These are phyloP conservation scores for Penicillium vulpinum DNA, from an alignment of 2,329 filamentous ascomycete genomes.

Conservation along the genomic window DNA sequence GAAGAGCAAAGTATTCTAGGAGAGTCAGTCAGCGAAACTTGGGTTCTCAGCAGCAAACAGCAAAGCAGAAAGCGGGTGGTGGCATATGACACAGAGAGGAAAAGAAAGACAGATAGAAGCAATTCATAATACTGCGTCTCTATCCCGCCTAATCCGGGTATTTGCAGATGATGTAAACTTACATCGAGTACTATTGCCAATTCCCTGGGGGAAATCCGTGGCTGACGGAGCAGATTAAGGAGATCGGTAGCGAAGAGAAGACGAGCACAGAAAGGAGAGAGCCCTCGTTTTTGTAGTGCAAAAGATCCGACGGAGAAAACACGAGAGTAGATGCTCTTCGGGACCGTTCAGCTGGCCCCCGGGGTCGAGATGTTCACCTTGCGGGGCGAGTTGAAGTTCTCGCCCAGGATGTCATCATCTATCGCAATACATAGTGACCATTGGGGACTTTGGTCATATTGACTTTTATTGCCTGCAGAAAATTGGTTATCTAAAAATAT, in stretches of 20 bases:
- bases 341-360: background rate
- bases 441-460: background rate
- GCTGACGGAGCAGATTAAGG: background rate
- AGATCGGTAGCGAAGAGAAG: background rate
- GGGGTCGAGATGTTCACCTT: background rate
- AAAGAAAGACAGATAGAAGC: background rate
- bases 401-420: conserved; percentile 1
- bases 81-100: background rate
- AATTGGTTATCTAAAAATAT: background rate
- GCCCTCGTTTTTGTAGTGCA: background rate
- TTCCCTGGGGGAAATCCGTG: background rate
- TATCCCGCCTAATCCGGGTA: background rate
- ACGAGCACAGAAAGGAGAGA: background rate
- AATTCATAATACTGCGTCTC: background rate
- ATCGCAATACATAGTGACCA: background rate
- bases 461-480: background rate
- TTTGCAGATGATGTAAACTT: background rate
- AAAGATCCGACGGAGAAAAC: background rate
- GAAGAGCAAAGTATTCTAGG: background rate
- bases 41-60: background rate
- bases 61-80: background rate
- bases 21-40: conserved; percentile 1
- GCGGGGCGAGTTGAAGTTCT: conserved; percentile 11
- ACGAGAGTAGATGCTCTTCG: background rate
- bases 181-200: background rate